Evolutionary conservation across 345 rosid species (phyloP).

Genomic region (Acer negundo): DNA sequence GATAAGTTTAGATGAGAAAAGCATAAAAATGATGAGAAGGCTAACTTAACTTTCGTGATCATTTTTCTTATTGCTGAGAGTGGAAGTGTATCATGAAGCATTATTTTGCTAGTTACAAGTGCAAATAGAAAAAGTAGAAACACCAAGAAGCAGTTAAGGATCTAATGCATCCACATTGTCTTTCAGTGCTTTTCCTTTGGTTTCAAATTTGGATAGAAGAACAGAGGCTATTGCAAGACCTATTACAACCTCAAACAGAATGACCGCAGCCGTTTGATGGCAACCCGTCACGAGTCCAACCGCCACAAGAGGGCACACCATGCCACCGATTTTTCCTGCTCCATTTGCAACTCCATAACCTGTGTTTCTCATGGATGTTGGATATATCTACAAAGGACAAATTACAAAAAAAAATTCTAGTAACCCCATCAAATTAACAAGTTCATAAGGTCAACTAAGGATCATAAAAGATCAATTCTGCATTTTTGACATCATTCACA

Average conservation of each 20-base stretch:
- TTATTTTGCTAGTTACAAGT: too few species aligned
- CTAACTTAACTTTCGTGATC: constrained; percentile 29
- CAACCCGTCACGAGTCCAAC: constrained; percentile 52
- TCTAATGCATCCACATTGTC: constrained; percentile 20
- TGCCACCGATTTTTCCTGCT: constrained; percentile 65
- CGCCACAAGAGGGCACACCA: constrained; percentile 58
- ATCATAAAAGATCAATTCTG: too few species aligned
- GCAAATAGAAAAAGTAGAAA: too few species aligned
- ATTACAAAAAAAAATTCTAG: too few species aligned
- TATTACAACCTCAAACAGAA: constrained; percentile 42
- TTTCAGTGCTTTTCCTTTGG: constrained; percentile 49
- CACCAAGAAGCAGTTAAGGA: neutral
- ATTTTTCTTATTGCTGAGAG: constrained; percentile 16
- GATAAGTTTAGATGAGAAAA: constrained; percentile 49
- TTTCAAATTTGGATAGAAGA: constrained; percentile 48
- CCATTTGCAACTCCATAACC: constrained; percentile 59
- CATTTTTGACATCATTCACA: too few species aligned
- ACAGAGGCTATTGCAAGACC: constrained; percentile 39
- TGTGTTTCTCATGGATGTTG: constrained; percentile 54
- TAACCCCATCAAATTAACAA: too few species aligned
- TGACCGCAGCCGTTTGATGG: constrained; percentile 49
- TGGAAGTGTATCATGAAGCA: constrained; percentile 1
- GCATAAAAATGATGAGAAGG: constrained; percentile 37
- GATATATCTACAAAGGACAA: constrained; percentile 41
- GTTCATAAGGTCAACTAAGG: too few species aligned